phyloP scores from a whole-genome alignment of 768 basidiomycete genomes.

The Hygrophorus pudorinus region DNA sequence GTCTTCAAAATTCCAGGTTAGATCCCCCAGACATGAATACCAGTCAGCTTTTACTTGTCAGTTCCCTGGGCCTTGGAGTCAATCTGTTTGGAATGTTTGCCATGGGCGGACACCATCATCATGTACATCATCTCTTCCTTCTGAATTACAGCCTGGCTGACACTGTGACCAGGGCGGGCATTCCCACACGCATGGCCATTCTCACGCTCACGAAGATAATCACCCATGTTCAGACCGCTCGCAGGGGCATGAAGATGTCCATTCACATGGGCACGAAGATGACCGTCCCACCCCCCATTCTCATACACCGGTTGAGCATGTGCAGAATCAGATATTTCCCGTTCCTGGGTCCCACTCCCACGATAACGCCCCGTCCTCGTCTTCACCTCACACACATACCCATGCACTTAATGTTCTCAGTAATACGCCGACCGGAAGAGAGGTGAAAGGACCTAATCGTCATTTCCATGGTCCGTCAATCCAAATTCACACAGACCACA shows the following conservation, averaged over 20 bases:
- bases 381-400: conserved; percentile 17
- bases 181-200: conserved; percentile 17
- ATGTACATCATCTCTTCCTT: conserved; percentile 34
- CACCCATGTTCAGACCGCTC: conserved; percentile 9
- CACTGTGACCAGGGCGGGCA: conserved; percentile 38
- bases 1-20: conserved; percentile 34
- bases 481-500: conserved; percentile 19
- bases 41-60: conserved; percentile 82
- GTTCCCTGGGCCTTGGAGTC: conserved; percentile 79
- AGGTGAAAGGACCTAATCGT: conserved; percentile 10
- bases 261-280: not conserved
- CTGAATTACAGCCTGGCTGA: conserved; percentile 3
- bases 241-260: not conserved
- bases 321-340: conserved; percentile 13
- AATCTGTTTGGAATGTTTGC: conserved; percentile 99
- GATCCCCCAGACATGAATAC: conserved; percentile 99
- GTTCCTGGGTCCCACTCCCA: conserved; percentile 10
- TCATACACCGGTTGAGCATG: conserved; percentile 8
- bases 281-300: not conserved
- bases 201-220: conserved; percentile 13
- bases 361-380: conserved; percentile 8
- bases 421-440: conserved; percentile 1
- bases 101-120: conserved; percentile 91
- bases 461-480: conserved; percentile 32
- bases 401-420: conserved; percentile 12